Evolutionary conservation across 139 green algal genomes (phyloP).

Genomic region (Chlorella sp.): DNA sequence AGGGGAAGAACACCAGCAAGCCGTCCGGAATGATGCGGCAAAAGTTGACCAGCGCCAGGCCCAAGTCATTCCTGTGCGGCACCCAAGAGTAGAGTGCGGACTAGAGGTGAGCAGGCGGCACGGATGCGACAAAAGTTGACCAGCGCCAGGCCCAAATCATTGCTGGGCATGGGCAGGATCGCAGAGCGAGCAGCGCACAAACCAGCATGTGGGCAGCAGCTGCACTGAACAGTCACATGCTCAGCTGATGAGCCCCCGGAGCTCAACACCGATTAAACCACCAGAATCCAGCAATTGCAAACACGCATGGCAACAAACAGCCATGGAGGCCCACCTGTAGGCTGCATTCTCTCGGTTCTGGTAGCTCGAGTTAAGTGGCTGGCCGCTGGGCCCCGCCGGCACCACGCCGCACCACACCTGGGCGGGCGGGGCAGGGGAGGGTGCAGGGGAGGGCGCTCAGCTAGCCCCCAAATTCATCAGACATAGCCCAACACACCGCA

Average conservation of each 20-base stretch:
- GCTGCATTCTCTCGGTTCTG: slow-evolving; percentile 62
- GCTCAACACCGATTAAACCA: too few species aligned
- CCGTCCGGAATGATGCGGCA: slow-evolving; percentile 88
- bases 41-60: slow-evolving; percentile 84
- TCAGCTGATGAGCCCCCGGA: too few species aligned
- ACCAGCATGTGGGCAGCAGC: too few species aligned
- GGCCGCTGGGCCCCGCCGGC: slow-evolving; percentile 73
- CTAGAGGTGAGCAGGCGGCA: too few species aligned
- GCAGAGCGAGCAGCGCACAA: too few species aligned
- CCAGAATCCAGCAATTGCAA: background rate
- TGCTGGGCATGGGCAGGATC: too few species aligned
- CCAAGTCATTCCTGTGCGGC: slow-evolving; percentile 66
- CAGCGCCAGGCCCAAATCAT: slow-evolving; percentile 81
- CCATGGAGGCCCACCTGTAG: slow-evolving; percentile 54
- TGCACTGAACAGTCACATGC: too few species aligned
- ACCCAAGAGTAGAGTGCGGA: too few species aligned
- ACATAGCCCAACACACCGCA: background rate
- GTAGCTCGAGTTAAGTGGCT: slow-evolving; percentile 87
- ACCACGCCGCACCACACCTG: slow-evolving; percentile 93
- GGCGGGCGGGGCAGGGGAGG: background rate
- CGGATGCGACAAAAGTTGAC: slow-evolving; percentile 84
- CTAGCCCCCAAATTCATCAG: background rate
- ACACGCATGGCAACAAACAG: background rate
- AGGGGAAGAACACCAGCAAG: slow-evolving; percentile 98
- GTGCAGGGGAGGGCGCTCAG: too few species aligned